These are phyloP conservation scores for Colletotrichum ledebouriae DNA, from an alignment of 2,329 filamentous ascomycete species.

Conservation along the genomic window DNA sequence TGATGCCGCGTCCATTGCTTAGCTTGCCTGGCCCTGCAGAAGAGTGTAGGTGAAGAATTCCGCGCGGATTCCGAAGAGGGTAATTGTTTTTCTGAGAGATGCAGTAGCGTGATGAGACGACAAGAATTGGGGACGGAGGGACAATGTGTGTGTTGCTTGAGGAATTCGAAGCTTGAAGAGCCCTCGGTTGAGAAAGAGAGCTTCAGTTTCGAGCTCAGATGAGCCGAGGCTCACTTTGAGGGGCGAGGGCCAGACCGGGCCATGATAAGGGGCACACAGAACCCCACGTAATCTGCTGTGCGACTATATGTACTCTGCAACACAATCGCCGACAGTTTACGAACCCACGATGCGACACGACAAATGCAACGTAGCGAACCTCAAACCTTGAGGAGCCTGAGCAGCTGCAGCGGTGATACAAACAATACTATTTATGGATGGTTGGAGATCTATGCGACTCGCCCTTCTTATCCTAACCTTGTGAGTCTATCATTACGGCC, in stretches of 20 bases:
- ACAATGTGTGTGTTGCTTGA: conserved; percentile 3
- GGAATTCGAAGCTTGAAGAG: background rate
- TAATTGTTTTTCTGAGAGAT: background rate
- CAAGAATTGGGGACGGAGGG: background rate
- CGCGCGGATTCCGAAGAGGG: too few relatives aligned
- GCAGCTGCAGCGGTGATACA: conserved; percentile 3
- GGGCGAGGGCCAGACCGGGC: conserved; percentile 28
- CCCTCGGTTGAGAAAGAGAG: conserved; percentile 22
- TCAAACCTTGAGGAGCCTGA: background rate
- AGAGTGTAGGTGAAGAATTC: too few relatives aligned
- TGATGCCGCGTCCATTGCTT: conserved; percentile 64
- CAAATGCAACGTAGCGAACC: conserved; percentile 1
- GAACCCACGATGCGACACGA: conserved; percentile 11
- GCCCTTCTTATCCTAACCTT: conserved; percentile 8
- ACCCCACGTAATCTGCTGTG: background rate
- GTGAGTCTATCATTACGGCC: conserved; percentile 29
- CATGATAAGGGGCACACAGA: conserved; percentile 18
- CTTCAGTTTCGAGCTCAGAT: conserved; percentile 16
- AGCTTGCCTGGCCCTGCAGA: background rate
- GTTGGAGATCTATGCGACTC: background rate
- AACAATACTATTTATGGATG: background rate
- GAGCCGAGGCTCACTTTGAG: conserved; percentile 34
- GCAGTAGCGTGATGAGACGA: background rate
- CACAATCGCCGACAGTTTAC: background rate
- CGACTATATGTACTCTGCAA: background rate